These are phyloP conservation scores for Microdochium nivale DNA, from an alignment of 2,329 filamentous ascomycete genomes.

Conservation along the genomic window DNA sequence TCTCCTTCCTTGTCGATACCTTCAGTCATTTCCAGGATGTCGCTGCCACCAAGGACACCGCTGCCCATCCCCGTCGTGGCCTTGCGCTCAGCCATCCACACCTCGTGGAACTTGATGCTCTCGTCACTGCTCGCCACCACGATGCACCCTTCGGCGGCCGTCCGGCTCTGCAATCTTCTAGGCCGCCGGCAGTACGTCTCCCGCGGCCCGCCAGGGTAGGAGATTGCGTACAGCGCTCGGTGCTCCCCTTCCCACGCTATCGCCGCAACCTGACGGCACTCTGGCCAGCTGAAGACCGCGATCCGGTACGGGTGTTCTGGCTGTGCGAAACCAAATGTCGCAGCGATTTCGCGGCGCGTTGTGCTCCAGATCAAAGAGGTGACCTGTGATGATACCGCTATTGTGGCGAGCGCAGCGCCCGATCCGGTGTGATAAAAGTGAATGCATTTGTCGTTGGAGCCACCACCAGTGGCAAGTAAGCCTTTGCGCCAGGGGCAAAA, in stretches of 20 bases:
- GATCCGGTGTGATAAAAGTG: constrained; percentile 89
- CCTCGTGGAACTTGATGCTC: constrained; percentile 90
- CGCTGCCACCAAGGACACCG: constrained; percentile 69
- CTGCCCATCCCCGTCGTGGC: constrained; percentile 37
- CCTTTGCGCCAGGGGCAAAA: constrained; percentile 92
- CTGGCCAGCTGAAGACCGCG: constrained; percentile 90
- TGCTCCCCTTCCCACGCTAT: constrained; percentile 77
- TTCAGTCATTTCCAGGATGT: constrained; percentile 75
- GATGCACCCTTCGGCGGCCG: constrained; percentile 68
- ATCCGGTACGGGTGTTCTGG: constrained; percentile 85
- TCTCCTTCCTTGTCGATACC: constrained; percentile 69
- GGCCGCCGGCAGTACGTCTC: constrained; percentile 39
- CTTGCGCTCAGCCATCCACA: constrained; percentile 66
- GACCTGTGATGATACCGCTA: constrained; percentile 87
- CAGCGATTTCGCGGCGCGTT: constrained; percentile 77
- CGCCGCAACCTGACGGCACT: constrained; percentile 74
- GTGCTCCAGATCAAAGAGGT: constrained; percentile 88
- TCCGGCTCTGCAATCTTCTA: constrained; percentile 35
- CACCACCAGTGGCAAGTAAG: constrained; percentile 82
- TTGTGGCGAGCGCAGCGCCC: constrained; percentile 77
- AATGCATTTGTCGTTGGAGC: constrained; percentile 89
- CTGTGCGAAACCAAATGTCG: constrained; percentile 88
- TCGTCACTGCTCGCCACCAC: constrained; percentile 88
- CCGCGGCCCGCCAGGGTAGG: constrained; percentile 54
- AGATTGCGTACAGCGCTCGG: constrained; percentile 78